Evolutionary conservation across 768 basidiomycete genomes (phyloP).

Genomic region (Tubosaeta sp.): DNA sequence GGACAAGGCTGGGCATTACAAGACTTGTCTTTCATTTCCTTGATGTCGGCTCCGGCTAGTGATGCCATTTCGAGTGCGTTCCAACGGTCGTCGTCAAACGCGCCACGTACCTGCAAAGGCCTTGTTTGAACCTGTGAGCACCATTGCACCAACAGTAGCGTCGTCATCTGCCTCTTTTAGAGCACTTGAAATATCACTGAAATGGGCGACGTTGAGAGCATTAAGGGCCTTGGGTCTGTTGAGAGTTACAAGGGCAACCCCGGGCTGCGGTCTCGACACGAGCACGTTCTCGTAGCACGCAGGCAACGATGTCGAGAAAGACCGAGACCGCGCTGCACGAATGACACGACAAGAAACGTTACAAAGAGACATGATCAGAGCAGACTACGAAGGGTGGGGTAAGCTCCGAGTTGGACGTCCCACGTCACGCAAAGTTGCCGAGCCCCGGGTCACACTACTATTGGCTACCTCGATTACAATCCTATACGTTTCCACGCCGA

Average conservation of each 20-base stretch:
- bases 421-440: neutral
- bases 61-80: neutral
- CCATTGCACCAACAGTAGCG: constrained; percentile 71
- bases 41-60: constrained; percentile 94
- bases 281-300: constrained; percentile 61
- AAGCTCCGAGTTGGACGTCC: neutral
- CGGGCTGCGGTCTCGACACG: constrained; percentile 60
- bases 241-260: constrained; percentile 76
- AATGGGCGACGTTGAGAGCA: constrained; percentile 77
- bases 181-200: constrained; percentile 78
- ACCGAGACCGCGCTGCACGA: constrained; percentile 10
- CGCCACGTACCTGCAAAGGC: constrained; percentile 81
- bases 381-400: neutral
- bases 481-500: too few species aligned
- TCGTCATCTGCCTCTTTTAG: constrained; percentile 69
- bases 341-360: constrained; percentile 4
- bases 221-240: constrained; percentile 90
- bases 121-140: constrained; percentile 87
- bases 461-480: too few species aligned
- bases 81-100: neutral
- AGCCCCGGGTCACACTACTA: too few species aligned
- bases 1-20: constrained; percentile 47
- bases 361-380: constrained; percentile 17
- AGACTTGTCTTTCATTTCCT: constrained; percentile 97
- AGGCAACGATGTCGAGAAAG: constrained; percentile 28